Conservation (phyloP, 805 yeast species). For the Metschnikowia shivogae region DNA sequence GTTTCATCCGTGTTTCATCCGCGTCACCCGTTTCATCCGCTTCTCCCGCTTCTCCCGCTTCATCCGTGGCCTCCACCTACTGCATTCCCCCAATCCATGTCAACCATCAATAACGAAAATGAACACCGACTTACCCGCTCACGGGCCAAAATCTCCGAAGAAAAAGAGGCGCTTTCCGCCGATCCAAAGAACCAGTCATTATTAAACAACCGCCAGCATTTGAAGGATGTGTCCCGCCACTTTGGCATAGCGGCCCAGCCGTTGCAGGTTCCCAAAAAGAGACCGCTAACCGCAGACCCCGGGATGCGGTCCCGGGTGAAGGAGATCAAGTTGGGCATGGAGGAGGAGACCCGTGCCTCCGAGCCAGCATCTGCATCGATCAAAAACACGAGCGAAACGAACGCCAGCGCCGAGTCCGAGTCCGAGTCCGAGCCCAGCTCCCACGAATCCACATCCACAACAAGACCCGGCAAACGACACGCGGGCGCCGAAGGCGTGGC, state of each 20-base stretch:
- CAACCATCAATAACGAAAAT: constrained; percentile 36
- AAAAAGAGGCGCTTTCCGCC: constrained; percentile 1
- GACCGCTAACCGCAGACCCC: constrained; percentile 34
- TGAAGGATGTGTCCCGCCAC: constrained; percentile 39
- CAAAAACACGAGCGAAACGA: too few species aligned
- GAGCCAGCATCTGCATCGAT: too few species aligned
- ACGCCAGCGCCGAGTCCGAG: not conserved
- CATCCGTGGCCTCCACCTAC: not conserved
- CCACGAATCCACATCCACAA: not conserved
- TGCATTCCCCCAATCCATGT: constrained; percentile 10
- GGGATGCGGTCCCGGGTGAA: constrained; percentile 10
- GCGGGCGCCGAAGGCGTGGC: constrained; percentile 26
- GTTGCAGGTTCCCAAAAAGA: constrained; percentile 18
- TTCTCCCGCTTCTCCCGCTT: not conserved
- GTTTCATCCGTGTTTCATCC: not conserved
- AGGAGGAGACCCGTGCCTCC: not conserved
- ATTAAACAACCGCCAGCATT: constrained; percentile 16
- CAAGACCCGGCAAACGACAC: constrained; percentile 37
- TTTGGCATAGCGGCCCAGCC: constrained; percentile 20
- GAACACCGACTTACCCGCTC: constrained; percentile 35
- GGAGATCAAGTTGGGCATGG: constrained; percentile 8
- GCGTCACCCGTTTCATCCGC: not conserved
- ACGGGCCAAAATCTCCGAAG: constrained; percentile 9
- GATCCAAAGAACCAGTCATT: constrained; percentile 1
- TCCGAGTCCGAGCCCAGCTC: not conserved